Evolutionary conservation across 192 early-diverging fungal species (phyloP), one percentile per base, ranked within the genome.

Genomic region (Allomyces macrogynus): DNA sequence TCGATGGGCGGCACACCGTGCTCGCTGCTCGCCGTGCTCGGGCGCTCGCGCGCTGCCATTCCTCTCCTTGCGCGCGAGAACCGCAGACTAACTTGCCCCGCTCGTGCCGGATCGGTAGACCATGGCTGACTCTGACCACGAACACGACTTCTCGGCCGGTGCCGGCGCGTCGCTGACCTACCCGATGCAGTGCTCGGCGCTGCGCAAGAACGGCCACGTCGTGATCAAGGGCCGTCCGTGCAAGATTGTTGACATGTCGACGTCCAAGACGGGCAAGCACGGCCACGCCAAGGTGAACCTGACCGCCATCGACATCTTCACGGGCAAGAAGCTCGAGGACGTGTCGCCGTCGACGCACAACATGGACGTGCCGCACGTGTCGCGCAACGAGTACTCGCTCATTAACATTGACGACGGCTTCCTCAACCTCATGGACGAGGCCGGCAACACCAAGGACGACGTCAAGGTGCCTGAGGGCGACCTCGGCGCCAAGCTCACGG

Each of bases 231-330:
- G 91, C 66, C 90, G 92, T 66, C 96, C 96, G 74, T 99, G 96
- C 86, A 99, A 97, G 89, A 95, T 99, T 64, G 84, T 95, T 61
- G 93, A 96, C 75, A 97, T 99, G 91, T 93, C 93, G 64, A 99
- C 96, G 78, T 97, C 94, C 80, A 99, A 99, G 88, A 99, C 96
- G 71, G 96, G 96, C 74, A 99, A 99, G 92, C 96, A 99, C 90
- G 96, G 94, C 66, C 96, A 99, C 86, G 96, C 96, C 81, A 99
- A 99, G 92, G 95, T 99, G 67, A 82, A 97, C 80, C 76, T 93
- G 75, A 84, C 86, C 32, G 93, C 81, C 68, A 84, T 86, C 66
- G 93, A 98, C 76, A 94, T 99, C 81, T 99, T 99, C 80, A 99
- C 88, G 68, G 83, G 82, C 75, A 92, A 89, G 86, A 99, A 97